Evolutionary conservation across 2,329 filamentous ascomycete species (phyloP).

Genomic region (Madurella fahalii): DNA sequence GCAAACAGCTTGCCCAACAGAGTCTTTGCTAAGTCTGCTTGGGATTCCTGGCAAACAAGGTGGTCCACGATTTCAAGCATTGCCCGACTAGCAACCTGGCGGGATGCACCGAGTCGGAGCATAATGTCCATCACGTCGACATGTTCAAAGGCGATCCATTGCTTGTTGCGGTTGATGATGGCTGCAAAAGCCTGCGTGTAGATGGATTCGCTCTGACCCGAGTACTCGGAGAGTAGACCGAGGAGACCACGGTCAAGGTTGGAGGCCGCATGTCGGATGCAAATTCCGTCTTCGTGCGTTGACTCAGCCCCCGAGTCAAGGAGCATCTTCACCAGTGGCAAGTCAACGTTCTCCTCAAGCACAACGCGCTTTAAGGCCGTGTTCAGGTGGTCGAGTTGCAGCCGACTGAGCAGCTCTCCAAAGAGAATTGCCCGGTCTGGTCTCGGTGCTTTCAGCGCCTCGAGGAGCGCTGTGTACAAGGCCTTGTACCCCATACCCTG

Average conservation of each 20-base stretch:
- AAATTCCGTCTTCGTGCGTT: conserved; percentile 24
- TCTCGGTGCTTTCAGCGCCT: conserved; percentile 19
- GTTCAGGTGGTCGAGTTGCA: conserved; percentile 27
- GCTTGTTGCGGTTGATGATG: conserved; percentile 20
- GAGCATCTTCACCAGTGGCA: conserved; percentile 21
- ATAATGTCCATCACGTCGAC: conserved; percentile 25
- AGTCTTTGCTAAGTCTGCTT: conserved; percentile 16
- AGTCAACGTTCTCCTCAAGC: conserved; percentile 20
- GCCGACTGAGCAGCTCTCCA: conserved; percentile 13
- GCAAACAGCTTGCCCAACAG: conserved; percentile 22
- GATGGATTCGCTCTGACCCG: conserved; percentile 13
- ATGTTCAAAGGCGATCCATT: conserved; percentile 27
- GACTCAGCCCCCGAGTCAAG: conserved; percentile 25
- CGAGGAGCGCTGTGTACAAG: conserved; percentile 21
- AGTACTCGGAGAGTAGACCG: conserved; percentile 19
- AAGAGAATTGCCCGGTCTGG: conserved; percentile 16
- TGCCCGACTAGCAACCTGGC: conserved; percentile 17
- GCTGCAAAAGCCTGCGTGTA: conserved; percentile 22
- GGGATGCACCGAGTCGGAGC: conserved; percentile 22
- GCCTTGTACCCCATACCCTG: conserved; percentile 23
- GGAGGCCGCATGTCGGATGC: conserved; percentile 25
- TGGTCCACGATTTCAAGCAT: conserved; percentile 24
- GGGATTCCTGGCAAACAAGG: conserved; percentile 17
- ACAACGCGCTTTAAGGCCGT: conserved; percentile 23
- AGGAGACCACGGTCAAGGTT: conserved; percentile 22